A percentile compares a stretch with the other conserved stretches of the same genome.
Evolutionary conservation across 345 rosid genomes (phyloP).

Genomic region (rapeseed (Brassica napus)): Da-Ae NC_063442.1:27720501-27721000

Average conservation of each 20-base stretch:
- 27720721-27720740: too few relatives aligned
- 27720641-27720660: not conserved
- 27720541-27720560: conserved; percentile 9
- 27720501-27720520: conserved; percentile 29
- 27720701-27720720: too few relatives aligned
- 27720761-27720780: not conserved
- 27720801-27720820: not conserved
- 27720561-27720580: conserved; percentile 10
- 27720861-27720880: not conserved
- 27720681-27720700: not conserved
- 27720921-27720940: not conserved
- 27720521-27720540: conserved; percentile 16
- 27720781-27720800: not conserved
- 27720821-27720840: not conserved
- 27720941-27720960: too few relatives aligned
- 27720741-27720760: not conserved
- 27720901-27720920: not conserved
- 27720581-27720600: conserved; percentile 19
- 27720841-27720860: not conserved
- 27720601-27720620: conserved; percentile 8
- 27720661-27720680: conserved; percentile 13
- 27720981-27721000: too few relatives aligned
- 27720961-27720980: not conserved
- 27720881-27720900: not conserved
- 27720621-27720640: conserved; percentile 2